Evolutionary conservation across 192 early-diverging fungal species (phyloP).

Genomic region (Entomortierella parvispora): DNA sequence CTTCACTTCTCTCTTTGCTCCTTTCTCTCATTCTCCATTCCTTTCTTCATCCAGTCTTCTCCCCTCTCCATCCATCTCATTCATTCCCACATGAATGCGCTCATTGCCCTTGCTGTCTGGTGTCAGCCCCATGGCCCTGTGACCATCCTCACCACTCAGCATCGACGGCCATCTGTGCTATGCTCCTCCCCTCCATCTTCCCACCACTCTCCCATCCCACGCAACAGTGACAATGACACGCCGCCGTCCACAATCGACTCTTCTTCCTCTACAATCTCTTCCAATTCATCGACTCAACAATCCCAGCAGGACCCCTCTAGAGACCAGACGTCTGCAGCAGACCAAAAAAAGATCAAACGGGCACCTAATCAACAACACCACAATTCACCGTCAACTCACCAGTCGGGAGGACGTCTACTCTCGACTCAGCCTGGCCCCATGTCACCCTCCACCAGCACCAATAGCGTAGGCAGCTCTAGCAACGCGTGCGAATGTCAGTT

Average conservation of each 20-base stretch:
- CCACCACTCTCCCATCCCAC: neutral
- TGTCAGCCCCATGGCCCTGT: conserved; percentile 51
- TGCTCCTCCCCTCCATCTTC: conserved; percentile 8
- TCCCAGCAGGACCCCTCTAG: neutral
- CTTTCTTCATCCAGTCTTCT: neutral
- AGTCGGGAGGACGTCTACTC: neutral
- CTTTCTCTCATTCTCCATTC: neutral
- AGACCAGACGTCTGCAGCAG: conserved; percentile 8
- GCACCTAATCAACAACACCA: conserved; percentile 18
- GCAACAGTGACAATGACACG: neutral
- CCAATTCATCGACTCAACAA: conserved; percentile 12
- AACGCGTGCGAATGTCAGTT: conserved; percentile 46
- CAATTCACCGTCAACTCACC: conserved; percentile 11
- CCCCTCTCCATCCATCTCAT: neutral
- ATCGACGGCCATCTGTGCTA: conserved; percentile 26
- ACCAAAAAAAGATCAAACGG: conserved; percentile 37
- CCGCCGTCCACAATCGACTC: too few relatives aligned
- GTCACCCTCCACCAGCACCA: conserved; percentile 12
- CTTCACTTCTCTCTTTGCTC: neutral
- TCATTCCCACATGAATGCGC: conserved; percentile 34
- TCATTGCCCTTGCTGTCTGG: conserved; percentile 52
- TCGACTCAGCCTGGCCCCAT: conserved; percentile 15
- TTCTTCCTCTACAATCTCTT: neutral
- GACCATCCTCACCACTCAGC: conserved; percentile 52
- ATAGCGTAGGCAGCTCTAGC: neutral